These are phyloP conservation scores for Ceriops decandra DNA, from an alignment of 345 rosid species.

Conservation along the genomic window DNA sequence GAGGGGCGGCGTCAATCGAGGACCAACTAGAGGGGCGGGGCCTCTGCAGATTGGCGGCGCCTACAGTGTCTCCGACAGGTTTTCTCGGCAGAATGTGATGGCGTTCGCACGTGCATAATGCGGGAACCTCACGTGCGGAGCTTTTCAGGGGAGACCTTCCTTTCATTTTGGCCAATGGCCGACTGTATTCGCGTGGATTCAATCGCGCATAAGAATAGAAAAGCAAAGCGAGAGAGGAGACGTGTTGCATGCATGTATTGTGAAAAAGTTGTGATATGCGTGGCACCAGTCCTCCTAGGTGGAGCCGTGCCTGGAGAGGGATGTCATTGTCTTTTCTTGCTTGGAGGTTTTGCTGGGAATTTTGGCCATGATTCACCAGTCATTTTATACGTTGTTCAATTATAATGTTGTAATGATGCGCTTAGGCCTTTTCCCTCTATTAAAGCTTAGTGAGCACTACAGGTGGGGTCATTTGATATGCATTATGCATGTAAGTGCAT, in stretches of 20 bases:
- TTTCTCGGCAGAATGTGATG: neutral
- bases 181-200: neutral
- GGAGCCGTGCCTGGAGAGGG: conserved; percentile 17
- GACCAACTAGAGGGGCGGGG: conserved; percentile 3
- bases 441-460: too few relatives aligned
- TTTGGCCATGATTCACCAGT: too few relatives aligned
- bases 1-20: neutral
- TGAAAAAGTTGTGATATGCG: neutral
- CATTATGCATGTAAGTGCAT: too few relatives aligned
- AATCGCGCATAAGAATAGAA: neutral
- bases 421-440: too few relatives aligned
- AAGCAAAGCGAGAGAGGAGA: neutral
- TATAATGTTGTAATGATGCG: too few relatives aligned
- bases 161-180: neutral
- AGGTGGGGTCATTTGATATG: too few relatives aligned
- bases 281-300: neutral
- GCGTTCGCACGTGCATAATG: neutral
- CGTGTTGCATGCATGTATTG: too few relatives aligned
- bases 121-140: conserved; percentile 1
- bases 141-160: neutral
- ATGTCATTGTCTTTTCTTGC: neutral
- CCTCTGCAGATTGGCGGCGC: conserved; percentile 19
- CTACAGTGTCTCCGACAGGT: conserved; percentile 6
- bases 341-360: too few relatives aligned
- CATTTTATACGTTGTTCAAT: too few relatives aligned